Percentiles rank a stretch among this genome's conserved stretches.
phyloP scores from a whole-genome alignment of 495 filamentous ascomycete species.

The Neurospora hispaniola region DNA sequence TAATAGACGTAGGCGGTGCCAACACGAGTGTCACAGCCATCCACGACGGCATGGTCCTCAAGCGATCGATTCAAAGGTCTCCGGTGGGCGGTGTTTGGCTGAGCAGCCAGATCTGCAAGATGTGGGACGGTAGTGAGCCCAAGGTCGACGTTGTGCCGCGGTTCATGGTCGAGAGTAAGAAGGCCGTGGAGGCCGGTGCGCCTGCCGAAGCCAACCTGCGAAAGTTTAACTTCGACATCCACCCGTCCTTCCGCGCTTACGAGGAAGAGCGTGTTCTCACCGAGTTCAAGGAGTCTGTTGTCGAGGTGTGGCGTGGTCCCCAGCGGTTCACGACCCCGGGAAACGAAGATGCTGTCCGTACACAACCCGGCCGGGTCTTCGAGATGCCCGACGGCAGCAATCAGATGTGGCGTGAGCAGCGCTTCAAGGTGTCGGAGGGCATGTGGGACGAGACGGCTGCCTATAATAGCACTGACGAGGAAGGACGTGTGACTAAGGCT shows the following conservation, averaged over 20 bases:
- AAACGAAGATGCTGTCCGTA: constrained; percentile 56
- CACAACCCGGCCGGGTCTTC: constrained; percentile 67
- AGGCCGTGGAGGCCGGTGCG: constrained; percentile 76
- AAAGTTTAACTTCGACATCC: constrained; percentile 53
- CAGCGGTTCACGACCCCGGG: constrained; percentile 50
- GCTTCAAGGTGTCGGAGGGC: constrained; percentile 74
- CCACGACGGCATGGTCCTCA: constrained; percentile 87
- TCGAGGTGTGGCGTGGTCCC: constrained; percentile 84
- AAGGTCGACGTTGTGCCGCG: constrained; percentile 73
- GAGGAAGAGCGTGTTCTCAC: constrained; percentile 89
- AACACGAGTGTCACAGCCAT: constrained; percentile 85
- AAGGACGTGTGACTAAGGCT: constrained; percentile 40
- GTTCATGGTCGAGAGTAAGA: constrained; percentile 78
- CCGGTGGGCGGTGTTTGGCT: constrained; percentile 82
- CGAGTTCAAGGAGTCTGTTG: constrained; percentile 96
- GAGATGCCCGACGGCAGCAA: constrained; percentile 93
- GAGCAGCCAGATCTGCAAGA: constrained; percentile 70
- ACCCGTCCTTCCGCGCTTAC: constrained; percentile 61
- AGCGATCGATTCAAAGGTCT: constrained; percentile 74
- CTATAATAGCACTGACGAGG: constrained; percentile 22
- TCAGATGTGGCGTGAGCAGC: constrained; percentile 80
- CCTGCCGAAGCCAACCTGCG: constrained; percentile 48
- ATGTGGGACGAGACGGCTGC: constrained; percentile 76
- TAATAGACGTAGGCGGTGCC: constrained; percentile 86
- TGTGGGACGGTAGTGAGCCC: constrained; percentile 67